Evolutionary conservation across 164 flowering plant species (phyloP).

Genomic region (Buxus sempervirens): DNA sequence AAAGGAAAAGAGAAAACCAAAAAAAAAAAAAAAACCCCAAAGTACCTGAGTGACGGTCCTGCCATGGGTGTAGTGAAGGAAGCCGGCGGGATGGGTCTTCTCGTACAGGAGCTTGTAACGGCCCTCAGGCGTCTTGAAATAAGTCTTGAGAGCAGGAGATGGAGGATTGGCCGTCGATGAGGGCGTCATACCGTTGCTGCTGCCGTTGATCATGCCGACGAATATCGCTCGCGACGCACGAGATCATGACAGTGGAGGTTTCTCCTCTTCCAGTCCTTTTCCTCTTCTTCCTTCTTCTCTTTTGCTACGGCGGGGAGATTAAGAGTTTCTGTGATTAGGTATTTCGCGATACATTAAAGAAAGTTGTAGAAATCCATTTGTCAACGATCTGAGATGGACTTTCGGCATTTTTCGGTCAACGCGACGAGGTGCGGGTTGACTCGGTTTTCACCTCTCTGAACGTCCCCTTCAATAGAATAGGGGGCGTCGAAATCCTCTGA

Average conservation of each 20-base stretch:
- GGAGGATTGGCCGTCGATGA: constrained; percentile 32
- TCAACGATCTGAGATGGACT: neutral
- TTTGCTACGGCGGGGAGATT: neutral
- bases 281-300: neutral
- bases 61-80: constrained; percentile 81
- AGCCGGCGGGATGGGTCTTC: constrained; percentile 80
- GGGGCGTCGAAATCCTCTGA: too few relatives aligned
- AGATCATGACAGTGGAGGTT: constrained; percentile 15
- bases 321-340: neutral
- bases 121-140: constrained; percentile 97
- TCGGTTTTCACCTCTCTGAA: too few relatives aligned
- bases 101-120: constrained; percentile 88
- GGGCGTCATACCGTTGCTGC: constrained; percentile 16
- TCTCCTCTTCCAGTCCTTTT: neutral
- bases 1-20: neutral
- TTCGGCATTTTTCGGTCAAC: neutral
- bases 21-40: neutral
- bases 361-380: neutral
- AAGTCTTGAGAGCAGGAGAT: constrained; percentile 76
- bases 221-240: neutral
- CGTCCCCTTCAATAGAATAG: too few relatives aligned
- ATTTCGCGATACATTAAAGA: neutral
- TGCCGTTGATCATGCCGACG: neutral
- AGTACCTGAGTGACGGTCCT: constrained; percentile 83
- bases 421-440: neutral